A percentile compares a stretch with the other conserved stretches of the same genome.
Conservation (phyloP, 1,139 yeast genomes). For the Kurtzmaniella natalensis region DNA sequence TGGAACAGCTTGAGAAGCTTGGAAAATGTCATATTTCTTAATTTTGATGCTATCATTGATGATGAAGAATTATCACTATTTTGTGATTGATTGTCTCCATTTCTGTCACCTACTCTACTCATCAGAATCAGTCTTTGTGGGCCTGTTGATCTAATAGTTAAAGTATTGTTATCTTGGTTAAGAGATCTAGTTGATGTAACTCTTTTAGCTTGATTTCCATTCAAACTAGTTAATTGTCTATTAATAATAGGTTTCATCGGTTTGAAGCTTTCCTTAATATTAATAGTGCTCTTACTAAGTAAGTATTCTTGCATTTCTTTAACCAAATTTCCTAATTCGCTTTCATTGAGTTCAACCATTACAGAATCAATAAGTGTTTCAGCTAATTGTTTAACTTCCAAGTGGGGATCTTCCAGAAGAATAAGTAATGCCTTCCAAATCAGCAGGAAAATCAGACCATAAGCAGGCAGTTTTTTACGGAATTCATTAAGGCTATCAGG, state of each 20-base stretch:
- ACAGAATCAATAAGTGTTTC: constrained; percentile 74
- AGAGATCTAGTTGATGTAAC: constrained; percentile 1
- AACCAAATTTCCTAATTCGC: constrained; percentile 63
- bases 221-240: constrained; percentile 15
- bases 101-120: constrained; percentile 15
- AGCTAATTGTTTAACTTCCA: constrained; percentile 73
- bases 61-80: constrained; percentile 24
- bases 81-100: constrained; percentile 9
- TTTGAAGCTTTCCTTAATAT: constrained; percentile 38
- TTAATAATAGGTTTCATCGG: constrained; percentile 31
- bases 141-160: constrained; percentile 20
- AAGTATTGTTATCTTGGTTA: constrained; percentile 16
- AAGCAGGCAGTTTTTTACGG: constrained; percentile 64
- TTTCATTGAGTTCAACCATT: constrained; percentile 58
- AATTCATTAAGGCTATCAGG: constrained; percentile 56
- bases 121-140: constrained; percentile 33
- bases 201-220: constrained; percentile 9
- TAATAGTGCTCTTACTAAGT: constrained; percentile 46
- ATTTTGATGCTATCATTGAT: constrained; percentile 34
- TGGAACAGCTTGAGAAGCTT: constrained; percentile 41
- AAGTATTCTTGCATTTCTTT: constrained; percentile 62
- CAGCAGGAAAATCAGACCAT: constrained; percentile 83
- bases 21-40: constrained; percentile 39
- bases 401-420: constrained; percentile 84
- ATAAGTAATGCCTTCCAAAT: constrained; percentile 84